Conservation (phyloP, 2,329 filamentous ascomycete species). For the Fusarium proliferatum region DNA sequence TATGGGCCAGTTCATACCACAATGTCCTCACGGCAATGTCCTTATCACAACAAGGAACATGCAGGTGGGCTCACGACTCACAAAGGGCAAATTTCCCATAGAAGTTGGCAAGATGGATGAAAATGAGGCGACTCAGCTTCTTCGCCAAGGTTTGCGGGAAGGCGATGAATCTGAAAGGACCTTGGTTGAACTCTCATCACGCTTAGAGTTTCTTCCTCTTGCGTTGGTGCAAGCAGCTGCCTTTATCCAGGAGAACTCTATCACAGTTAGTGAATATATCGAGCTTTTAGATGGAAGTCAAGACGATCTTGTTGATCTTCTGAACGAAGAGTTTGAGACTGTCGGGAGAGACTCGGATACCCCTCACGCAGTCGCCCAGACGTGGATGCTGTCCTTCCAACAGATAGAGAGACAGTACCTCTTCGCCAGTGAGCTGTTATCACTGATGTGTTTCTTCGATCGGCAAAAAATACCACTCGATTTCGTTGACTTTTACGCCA, state of each 20-base stretch:
- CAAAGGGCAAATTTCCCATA: constrained; percentile 34
- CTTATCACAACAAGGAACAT: constrained; percentile 40
- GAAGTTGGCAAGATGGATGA: constrained; percentile 46
- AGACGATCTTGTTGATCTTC: constrained; percentile 27
- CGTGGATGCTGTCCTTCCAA: constrained; percentile 51
- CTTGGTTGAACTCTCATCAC: constrained; percentile 35
- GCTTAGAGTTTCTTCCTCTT: constrained; percentile 48
- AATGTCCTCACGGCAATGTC: constrained; percentile 33
- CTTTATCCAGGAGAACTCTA: constrained; percentile 48
- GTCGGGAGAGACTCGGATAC: constrained; percentile 44
- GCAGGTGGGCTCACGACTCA: constrained; percentile 43
- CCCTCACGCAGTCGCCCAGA: constrained; percentile 43
- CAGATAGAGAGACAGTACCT: constrained; percentile 44
- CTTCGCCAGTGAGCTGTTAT: constrained; percentile 47
- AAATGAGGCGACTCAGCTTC: constrained; percentile 41
- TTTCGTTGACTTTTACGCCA: constrained; percentile 25
- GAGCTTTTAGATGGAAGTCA: constrained; percentile 35
- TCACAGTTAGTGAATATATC: constrained; percentile 44
- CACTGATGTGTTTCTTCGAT: constrained; percentile 49
- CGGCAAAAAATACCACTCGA: constrained; percentile 44
- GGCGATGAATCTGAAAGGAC: not conserved
- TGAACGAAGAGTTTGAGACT: constrained; percentile 49
- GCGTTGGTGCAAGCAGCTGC: constrained; percentile 51
- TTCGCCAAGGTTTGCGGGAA: constrained; percentile 35
- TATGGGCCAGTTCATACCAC: constrained; percentile 42